Evolutionary conservation across 192 early-diverging fungal genomes (phyloP), one percentile per base, ranked within the genome.

Genomic region (Umbelopsis sp.): DNA sequence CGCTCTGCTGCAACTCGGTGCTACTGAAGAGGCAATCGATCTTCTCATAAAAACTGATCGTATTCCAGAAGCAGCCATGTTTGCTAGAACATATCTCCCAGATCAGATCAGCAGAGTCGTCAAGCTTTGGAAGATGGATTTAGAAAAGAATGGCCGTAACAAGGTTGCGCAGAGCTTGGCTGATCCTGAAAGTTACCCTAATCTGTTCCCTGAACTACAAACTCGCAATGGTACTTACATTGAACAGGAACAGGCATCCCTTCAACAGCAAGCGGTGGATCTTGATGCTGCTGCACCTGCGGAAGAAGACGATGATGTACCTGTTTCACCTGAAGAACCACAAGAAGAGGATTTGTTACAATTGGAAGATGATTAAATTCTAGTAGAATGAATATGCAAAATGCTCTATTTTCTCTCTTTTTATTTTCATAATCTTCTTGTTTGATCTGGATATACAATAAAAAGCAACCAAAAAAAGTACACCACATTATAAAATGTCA

Each of bases 21-120:
- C 91, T 37, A 74, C 92, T 21, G 89, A 95, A 67, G 86, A 93
- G 45, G 94, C 94, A 70, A 88, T 97, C 52, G 93, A 93, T 16
- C 81, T 98, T n/a, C 81, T 99, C 49, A 81, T 95, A 53, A 82
- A 88, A 58, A 93, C 94, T 35, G 91, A 94, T 33, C 92, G 98
- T 52, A 85, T 95, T 41, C 91, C 97, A 9, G 98, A 99, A 77
- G 98, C 98, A 1, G 95, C 97, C 25, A 86, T 97, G 77, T 88
- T 98, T 80, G 96, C 96, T 2, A 86, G 93, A 49, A 90, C 98
- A 1, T 94, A 97, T 74, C 74, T 90, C 50, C 98, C 98, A 13
- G 85, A 81, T 67, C 84, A 92, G 46, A 86, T 92, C 30, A 84
- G 88, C 15, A 80, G 81, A 55, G 81, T 89, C 45, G 85, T 93